Conservation (phyloP, 768 basidiomycete genomes). For the Leccinellum luteum region DNA sequence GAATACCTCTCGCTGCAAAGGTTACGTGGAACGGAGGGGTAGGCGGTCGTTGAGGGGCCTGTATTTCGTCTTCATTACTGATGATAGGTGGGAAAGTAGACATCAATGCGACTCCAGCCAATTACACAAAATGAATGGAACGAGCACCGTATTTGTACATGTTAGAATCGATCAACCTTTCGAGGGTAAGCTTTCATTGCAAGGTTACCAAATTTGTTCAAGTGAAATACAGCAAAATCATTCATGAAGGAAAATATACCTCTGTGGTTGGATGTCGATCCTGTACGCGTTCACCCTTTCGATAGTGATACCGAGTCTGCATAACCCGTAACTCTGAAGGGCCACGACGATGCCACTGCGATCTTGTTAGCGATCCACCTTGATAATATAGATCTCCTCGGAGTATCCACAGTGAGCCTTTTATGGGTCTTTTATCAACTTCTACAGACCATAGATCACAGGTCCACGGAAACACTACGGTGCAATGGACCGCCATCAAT, state of each 20-base stretch:
- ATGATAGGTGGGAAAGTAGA: constrained; percentile 20
- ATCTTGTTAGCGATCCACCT: constrained; percentile 73
- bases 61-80: constrained; percentile 54
- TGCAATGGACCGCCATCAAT: constrained; percentile 62
- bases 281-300: constrained; percentile 39
- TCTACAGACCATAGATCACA: constrained; percentile 22
- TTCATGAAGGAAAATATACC: constrained; percentile 16
- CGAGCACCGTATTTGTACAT: constrained; percentile 20
- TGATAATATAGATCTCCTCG: constrained; percentile 64
- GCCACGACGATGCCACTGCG: constrained; percentile 88
- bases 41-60: constrained; percentile 57
- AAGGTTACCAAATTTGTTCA: too few relatives aligned
- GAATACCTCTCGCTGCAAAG: constrained; percentile 66
- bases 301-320: neutral
- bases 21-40: constrained; percentile 74
- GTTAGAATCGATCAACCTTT: too few relatives aligned
- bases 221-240: too few relatives aligned
- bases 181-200: too few relatives aligned
- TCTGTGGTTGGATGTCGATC: constrained; percentile 67
- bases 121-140: neutral
- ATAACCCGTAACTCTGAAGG: constrained; percentile 40
- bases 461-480: constrained; percentile 80
- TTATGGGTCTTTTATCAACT: neutral
- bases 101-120: constrained; percentile 12
- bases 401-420: constrained; percentile 72